Evolutionary conservation across 1,284 basidiomycete species (phyloP), one percentile per base, ranked within the genome.

Genomic region (Kalmanozyma brasiliensis): DNA sequence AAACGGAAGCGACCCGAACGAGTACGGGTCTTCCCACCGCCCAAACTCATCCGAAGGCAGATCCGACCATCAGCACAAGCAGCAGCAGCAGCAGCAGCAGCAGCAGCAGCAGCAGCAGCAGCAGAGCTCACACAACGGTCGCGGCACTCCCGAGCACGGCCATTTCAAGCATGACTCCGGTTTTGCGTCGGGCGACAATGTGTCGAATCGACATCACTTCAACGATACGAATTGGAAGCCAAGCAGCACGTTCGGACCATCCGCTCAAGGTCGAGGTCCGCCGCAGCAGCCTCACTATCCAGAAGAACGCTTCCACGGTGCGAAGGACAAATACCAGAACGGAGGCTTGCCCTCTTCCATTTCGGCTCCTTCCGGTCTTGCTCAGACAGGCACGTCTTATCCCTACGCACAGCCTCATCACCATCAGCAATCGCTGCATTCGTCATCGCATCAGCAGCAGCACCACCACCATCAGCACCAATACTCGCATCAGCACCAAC

Each of bases 351-450:
- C 66, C 8, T 26, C 51, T 7, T 60, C 66, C 34, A 55, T 69
- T 22, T 69, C 66, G 22, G 66, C 66, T 23, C 60, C 66, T 13
- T 63, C 60, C n/a, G 52, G 51, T 33, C 56, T 69, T 3, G 56
- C 49, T 23, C 60, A 64, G 17, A 37, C 65, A 13, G 55, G 33
- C n/a, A 52, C 53, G 29, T 37, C 56, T 2, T 65, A 55, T 14
- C 23, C 47, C 8, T 63, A 60, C 19, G 43, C 40, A 3, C 60
- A 63, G 51, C 14, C 38, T n/a, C 52, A 60, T 8, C 46, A 58
- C 11, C 60, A 63, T 46, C 26, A 45, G 22, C 46, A 48, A 17
- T 11, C 51, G 20, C 35, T 56, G n/a, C 66, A 60, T 45, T 26
- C 43, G 2, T 49, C 40, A 8, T 24, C 49, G 8, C 49, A 38